Base-by-base conservation (phyloP, 2,329 filamentous ascomycete species). In the Myriosclerotinia duriaeana region DNA sequence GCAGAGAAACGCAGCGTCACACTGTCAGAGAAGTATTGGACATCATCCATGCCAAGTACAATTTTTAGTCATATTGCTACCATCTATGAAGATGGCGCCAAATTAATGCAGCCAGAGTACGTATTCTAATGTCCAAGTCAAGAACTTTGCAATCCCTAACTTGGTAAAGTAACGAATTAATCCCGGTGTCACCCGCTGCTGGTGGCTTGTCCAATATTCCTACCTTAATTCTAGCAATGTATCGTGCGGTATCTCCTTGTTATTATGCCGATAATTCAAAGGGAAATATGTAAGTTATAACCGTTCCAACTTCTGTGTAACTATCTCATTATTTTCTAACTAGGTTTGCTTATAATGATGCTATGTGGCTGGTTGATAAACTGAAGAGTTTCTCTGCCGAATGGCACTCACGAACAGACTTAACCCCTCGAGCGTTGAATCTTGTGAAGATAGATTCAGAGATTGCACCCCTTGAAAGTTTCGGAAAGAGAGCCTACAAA, bases 1-100 rank as follows among this genome's bases (percentile, higher is more conserved):
- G 30, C 72, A 36, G 65, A 70, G 20, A 64, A 55, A 3, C 67
- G 70, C 61, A 90, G 95, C 75, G 80, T 98, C 67, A 90, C 91
- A 0, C 79, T 98, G 54, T 90, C 84, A 69, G 95, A 99, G 78
- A 90, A 85, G 1, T 99, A 97, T 77, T 91, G 88, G 67, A 90
- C 97, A 62, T 97, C 94, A 0, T 90, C 90, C 2, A 89, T 97
- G 76, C 94, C 95, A 0, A 89, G 92, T 68, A 86, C 88, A 5
- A 87, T 98, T 15, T 81, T 93, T 26, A 82, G 85, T 22, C 82
- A 91, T 38, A 86, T 94, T 63, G 80, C 82, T 30, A 74, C 80
- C 15, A 83, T 89, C 38, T 76, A 85, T 69, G 84, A 88, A 68
- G 87, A 90, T 70, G 87, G 82, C 1, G 84, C 85, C 12, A 82